A percentile compares a stretch with the other conserved stretches of the same genome.
Evolutionary conservation across 139 green algal genomes (phyloP).

Genomic region (Chlamydomonas eustigma): DNA sequence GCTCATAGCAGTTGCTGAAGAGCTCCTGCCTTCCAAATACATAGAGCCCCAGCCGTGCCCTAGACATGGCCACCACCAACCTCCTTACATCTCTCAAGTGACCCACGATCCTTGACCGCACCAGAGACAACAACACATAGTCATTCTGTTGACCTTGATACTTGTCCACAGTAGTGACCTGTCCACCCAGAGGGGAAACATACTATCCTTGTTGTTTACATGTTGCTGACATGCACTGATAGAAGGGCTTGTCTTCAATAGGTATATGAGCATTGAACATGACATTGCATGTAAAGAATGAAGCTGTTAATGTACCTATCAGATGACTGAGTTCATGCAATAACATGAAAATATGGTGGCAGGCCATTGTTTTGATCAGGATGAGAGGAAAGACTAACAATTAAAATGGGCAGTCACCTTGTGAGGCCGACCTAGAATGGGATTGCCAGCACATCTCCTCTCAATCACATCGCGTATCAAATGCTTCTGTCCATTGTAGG

Average conservation of each 20-base stretch:
- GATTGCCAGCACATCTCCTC: conserved; percentile 78
- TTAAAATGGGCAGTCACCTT: too few species aligned
- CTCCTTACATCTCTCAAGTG: conserved; percentile 94
- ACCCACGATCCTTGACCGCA: conserved; percentile 84
- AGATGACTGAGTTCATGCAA: too few species aligned
- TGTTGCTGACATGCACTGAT: too few species aligned
- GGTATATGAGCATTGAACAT: too few species aligned
- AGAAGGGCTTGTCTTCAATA: too few species aligned
- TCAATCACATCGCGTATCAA: conserved; percentile 90
- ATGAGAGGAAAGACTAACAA: too few species aligned
- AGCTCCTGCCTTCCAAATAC: conserved; percentile 83
- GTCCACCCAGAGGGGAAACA: too few species aligned
- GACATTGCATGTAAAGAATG: too few species aligned
- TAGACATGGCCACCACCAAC: conserved; percentile 90
- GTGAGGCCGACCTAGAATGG: conserved; percentile 76
- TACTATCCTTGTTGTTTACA: too few species aligned
- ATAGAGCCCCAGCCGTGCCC: conserved; percentile 92
- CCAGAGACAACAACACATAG: conserved; percentile 92
- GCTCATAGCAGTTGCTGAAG: conserved; percentile 93
- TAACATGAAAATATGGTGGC: too few species aligned
- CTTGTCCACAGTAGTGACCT: conserved; percentile 92
- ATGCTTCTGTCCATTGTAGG: conserved; percentile 97
- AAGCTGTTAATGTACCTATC: too few species aligned
- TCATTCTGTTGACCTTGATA: conserved; percentile 99
- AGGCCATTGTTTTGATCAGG: too few species aligned